Evolutionary conservation across 495 filamentous ascomycete species (phyloP), one percentile per base, ranked within the genome.

Genomic region (Aspergillus nidulans): DNA sequence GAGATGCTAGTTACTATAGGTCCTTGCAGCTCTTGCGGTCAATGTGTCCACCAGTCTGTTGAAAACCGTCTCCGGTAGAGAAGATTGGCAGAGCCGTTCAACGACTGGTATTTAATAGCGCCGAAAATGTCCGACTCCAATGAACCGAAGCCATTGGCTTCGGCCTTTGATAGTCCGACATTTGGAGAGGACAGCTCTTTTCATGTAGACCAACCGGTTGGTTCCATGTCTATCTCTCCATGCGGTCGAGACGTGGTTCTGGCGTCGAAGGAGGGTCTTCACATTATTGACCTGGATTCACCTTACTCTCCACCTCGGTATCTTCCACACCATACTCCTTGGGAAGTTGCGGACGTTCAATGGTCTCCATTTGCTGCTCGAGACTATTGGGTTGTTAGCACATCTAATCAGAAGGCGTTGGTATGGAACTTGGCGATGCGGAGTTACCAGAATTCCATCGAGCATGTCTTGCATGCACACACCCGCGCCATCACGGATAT

Each of bases 271-370:
- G 75, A 92, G 58, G 92, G 92, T 23, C 81, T 97, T 30, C 86
- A 94, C 70, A 88, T 97, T 62, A 91, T 97, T 53, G 92, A 97
- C 59, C 80, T 97, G 40, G 92, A 97, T 71, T 91, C 84, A 13
- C 91, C 91, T 13, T 92, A 90, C 69, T 92, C 87, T 47, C 89
- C 89, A 13, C 92, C 92, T 28, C 85, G 91, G 12, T 85, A 92
- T 63, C 83, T 97, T 23, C 85, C 86, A 56, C 89, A 96, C 66
- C 85, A 89, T 34, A 86, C 90, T 7, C 86, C 88, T n/a, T 96
- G 92, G 90, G 85, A 95, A 48, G 92, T 97, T 4, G 90, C 92
- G n/a, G 92, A 97, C 69, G 92, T 97, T 38, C 92, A 97, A 70
- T 97, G 92, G 92, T 95, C 90, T 5, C 92, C 92, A 13, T 96